Base-by-base conservation (phyloP, 805 yeast genomes). In the Suhomyces prunicola region DNA sequence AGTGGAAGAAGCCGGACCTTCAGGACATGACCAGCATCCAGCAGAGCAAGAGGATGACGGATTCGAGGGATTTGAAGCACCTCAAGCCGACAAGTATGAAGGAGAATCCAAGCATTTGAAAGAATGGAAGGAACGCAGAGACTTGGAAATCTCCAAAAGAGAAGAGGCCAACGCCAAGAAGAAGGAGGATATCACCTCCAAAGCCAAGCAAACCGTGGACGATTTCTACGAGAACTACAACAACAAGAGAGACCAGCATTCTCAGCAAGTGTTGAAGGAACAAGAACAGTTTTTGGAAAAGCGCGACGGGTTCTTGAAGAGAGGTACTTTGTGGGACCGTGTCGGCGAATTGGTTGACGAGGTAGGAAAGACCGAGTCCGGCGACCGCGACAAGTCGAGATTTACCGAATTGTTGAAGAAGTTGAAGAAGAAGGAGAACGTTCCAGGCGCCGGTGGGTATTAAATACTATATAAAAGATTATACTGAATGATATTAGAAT, bases 151-250 rank as follows among this genome's bases (percentile, higher is more conserved):
- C 56, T 76, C 80, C 50, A 83, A 88, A 64, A 82, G 96, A 65
- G 98, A 93, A 64, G 85, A 80, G 60, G 83, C 82, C 57, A 86
- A 87, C 60, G 74, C 73, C 19, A 74, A 82, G 60, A 87, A 83
- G 67, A 82, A 87, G 64, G 75, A 75, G 29, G 90, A 85, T 55
- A 79, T 90, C 54, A 81, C 87, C 52, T 80, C 82, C 49, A 86
- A 86, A 57, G 98, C 98, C 8, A 82, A 83, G 64, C 84, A 85
- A 67, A 85, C 90, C 50, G 83, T 91, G 64, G 97, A 93, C 68
- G 96, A 88, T 58, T 93, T 93, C 70, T 93, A 93, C 70, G 96
- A 90, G 62, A 86, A 86, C 65, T 93, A 93, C 78, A 91, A 90
- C 73, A 77, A 79, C 65, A 92, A 92, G 75, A 87, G 85, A 70